Evolutionary conservation across 768 basidiomycete species (phyloP).

Genomic region (Tylopilus intermedius): DNA sequence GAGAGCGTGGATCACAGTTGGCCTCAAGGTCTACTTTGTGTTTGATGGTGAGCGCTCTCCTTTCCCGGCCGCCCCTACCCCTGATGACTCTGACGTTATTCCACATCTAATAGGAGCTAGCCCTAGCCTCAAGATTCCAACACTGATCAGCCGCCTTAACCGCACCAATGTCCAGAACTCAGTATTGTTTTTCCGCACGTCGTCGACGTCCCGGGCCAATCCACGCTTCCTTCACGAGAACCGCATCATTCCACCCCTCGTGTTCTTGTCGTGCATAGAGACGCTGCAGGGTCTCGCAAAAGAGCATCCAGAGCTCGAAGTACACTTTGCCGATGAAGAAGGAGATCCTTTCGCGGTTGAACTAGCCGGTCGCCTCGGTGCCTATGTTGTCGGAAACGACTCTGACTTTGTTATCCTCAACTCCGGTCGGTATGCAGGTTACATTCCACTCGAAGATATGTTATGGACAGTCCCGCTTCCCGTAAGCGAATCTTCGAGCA

Average conservation of each 20-base stretch:
- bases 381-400: constrained; percentile 73
- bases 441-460: constrained; percentile 73
- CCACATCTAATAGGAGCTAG: constrained; percentile 48
- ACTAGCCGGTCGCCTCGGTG: constrained; percentile 66
- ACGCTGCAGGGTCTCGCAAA: constrained; percentile 42
- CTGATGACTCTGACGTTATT: constrained; percentile 10
- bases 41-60: constrained; percentile 63
- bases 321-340: constrained; percentile 78
- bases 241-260: constrained; percentile 70
- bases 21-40: constrained; percentile 65
- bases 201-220: constrained; percentile 53
- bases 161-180: constrained; percentile 57
- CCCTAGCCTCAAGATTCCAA: constrained; percentile 69
- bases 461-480: constrained; percentile 45
- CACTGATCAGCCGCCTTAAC: constrained; percentile 53
- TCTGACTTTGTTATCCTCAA: constrained; percentile 81
- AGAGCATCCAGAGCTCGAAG: constrained; percentile 36
- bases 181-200: constrained; percentile 79
- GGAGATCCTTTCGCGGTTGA: constrained; percentile 83
- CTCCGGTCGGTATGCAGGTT: constrained; percentile 70
- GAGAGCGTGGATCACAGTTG: constrained; percentile 63
- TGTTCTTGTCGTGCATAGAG: constrained; percentile 52
- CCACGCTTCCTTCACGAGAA: constrained; percentile 68
- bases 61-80: neutral
- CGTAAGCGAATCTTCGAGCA: constrained; percentile 18